phyloP scores from a whole-genome alignment of 176 grass and related monocot genomes.

The Stipa capillata region DNA sequence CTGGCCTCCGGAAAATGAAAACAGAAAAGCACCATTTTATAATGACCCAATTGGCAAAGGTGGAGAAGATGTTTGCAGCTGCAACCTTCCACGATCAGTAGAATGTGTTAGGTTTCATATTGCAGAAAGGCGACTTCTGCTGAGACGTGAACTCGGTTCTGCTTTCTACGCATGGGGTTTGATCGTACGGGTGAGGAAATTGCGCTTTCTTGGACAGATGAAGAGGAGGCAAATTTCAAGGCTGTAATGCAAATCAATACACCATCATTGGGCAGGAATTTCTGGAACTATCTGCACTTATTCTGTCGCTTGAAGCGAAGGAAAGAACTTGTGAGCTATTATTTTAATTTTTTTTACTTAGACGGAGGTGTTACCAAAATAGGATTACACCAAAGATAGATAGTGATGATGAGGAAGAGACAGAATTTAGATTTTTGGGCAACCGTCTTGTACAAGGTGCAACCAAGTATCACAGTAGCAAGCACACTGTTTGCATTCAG shows the following conservation, averaged over 20 bases:
- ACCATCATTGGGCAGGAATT: slow-evolving; percentile 34
- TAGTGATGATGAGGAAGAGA: slow-evolving; percentile 83
- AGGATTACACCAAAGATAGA: slow-evolving; percentile 54
- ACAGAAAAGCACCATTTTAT: background rate
- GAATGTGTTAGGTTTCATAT: slow-evolving; percentile 68
- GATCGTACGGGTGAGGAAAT: slow-evolving; percentile 80
- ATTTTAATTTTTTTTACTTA: slow-evolving; percentile 83
- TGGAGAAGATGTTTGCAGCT: slow-evolving; percentile 37
- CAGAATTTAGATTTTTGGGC: slow-evolving; percentile 48
- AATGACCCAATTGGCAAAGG: slow-evolving; percentile 38
- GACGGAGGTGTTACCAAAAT: slow-evolving; percentile 73
- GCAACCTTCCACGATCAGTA: slow-evolving; percentile 34
- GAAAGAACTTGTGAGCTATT: slow-evolving; percentile 73
- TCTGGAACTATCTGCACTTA: slow-evolving; percentile 40
- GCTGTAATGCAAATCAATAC: slow-evolving; percentile 26
- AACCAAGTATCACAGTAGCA: slow-evolving; percentile 35
- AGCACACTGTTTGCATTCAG: slow-evolving; percentile 31
- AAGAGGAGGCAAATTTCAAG: slow-evolving; percentile 69
- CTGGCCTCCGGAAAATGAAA: slow-evolving; percentile 44
- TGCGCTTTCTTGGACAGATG: slow-evolving; percentile 72
- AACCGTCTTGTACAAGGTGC: slow-evolving; percentile 43
- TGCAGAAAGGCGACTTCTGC: slow-evolving; percentile 42
- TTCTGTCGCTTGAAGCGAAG: slow-evolving; percentile 38
- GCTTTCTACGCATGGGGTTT: slow-evolving; percentile 70
- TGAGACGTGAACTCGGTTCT: slow-evolving; percentile 45